These are phyloP conservation scores for Fusarium brevicatenulatum DNA, from an alignment of 2,329 filamentous ascomycete genomes.

Conservation along the genomic window DNA sequence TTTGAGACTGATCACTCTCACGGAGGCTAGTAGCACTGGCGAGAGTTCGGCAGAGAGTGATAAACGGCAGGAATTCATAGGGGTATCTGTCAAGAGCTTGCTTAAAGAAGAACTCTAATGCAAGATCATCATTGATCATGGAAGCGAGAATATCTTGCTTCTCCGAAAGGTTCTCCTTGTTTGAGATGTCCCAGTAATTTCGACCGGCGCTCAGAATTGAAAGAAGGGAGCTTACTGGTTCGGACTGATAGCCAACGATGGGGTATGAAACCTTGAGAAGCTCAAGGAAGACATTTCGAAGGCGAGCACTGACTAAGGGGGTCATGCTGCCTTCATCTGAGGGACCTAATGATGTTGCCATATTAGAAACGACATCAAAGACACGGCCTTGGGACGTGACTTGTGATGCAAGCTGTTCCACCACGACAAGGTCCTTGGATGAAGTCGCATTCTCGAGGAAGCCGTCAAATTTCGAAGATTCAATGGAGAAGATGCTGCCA, in stretches of 20 bases:
- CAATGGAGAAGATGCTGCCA: constrained; percentile 70
- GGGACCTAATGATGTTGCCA: constrained; percentile 60
- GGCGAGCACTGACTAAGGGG: constrained; percentile 67
- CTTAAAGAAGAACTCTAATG: constrained; percentile 70
- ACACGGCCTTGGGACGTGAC: constrained; percentile 62
- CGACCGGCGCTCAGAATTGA: constrained; percentile 68
- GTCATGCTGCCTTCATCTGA: constrained; percentile 60
- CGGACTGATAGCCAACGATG: constrained; percentile 76
- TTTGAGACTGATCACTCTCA: constrained; percentile 54
- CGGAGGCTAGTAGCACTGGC: constrained; percentile 50
- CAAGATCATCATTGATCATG: constrained; percentile 51
- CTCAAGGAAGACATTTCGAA: constrained; percentile 74
- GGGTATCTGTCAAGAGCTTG: constrained; percentile 83
- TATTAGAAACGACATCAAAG: constrained; percentile 63
- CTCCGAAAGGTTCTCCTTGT: constrained; percentile 45
- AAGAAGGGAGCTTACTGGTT: constrained; percentile 74
- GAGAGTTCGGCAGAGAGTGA: constrained; percentile 75
- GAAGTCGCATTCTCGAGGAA: constrained; percentile 63
- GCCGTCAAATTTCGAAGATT: constrained; percentile 67
- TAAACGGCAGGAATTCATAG: constrained; percentile 83
- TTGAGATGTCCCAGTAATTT: constrained; percentile 64
- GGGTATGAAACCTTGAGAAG: constrained; percentile 74
- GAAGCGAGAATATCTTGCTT: constrained; percentile 49
- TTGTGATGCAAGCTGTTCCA: constrained; percentile 60
- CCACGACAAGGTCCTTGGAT: constrained; percentile 62